A percentile compares a stretch with the other conserved stretches of the same genome.
Evolutionary conservation across 2,329 filamentous ascomycete genomes (phyloP).

Genomic region (Colletotrichum trifolii): DNA sequence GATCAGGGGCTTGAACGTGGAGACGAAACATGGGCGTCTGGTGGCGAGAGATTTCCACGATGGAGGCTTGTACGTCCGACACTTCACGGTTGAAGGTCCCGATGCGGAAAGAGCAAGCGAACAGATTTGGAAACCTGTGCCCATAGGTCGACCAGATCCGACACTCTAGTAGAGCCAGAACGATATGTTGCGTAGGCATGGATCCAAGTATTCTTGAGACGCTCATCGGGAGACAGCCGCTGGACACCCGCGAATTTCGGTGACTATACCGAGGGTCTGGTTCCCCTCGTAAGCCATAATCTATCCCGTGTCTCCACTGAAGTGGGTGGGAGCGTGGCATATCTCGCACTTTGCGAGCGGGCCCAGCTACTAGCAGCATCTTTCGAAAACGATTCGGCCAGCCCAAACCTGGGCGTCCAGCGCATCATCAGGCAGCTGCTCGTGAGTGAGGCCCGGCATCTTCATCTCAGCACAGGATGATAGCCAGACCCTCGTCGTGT

Average conservation of each 20-base stretch:
- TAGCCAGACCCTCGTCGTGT: neutral
- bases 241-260: conserved; percentile 24
- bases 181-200: conserved; percentile 36
- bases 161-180: conserved; percentile 40
- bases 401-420: neutral
- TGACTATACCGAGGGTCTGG: conserved; percentile 36
- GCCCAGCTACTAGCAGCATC: neutral
- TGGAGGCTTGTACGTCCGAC: conserved; percentile 16
- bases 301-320: conserved; percentile 12
- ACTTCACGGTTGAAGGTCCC: conserved; percentile 38
- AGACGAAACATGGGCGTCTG: conserved; percentile 19
- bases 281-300: conserved; percentile 21
- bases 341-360: conserved; percentile 3
- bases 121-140: conserved; percentile 45
- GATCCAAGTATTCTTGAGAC: conserved; percentile 2
- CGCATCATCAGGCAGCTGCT: neutral
- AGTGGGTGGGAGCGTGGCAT: neutral
- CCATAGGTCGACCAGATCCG: conserved; percentile 39
- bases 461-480: neutral
- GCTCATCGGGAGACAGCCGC: conserved; percentile 30
- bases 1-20: conserved; percentile 18
- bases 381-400: neutral
- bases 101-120: conserved; percentile 56
- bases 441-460: neutral
- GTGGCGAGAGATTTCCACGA: conserved; percentile 19